These are phyloP conservation scores for Wakefieldia striispora DNA, from an alignment of 768 basidiomycete species.

Conservation along the genomic window DNA sequence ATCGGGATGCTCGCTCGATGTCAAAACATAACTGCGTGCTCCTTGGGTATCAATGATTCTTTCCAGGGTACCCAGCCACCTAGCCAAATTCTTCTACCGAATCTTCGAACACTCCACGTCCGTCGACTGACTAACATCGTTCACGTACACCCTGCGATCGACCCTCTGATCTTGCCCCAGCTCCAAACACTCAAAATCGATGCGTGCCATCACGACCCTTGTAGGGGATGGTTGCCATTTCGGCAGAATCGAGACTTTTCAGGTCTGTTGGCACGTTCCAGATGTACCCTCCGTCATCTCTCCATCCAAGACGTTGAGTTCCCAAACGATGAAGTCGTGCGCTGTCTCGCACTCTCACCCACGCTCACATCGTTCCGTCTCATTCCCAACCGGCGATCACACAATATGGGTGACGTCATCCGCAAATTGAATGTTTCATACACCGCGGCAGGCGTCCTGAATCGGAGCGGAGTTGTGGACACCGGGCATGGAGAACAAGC, in stretches of 20 bases:
- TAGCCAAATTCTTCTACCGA: constrained; percentile 5
- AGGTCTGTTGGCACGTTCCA: constrained; percentile 16
- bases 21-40: constrained; percentile 19
- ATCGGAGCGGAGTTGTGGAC: neutral
- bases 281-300: constrained; percentile 11
- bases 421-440: constrained; percentile 3
- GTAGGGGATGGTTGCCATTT: neutral
- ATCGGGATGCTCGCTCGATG: constrained; percentile 10
- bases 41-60: constrained; percentile 14
- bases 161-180: constrained; percentile 16
- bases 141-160: constrained; percentile 1
- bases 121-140: constrained; percentile 6
- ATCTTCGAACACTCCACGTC: constrained; percentile 16
- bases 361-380: constrained; percentile 11
- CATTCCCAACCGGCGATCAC: constrained; percentile 17
- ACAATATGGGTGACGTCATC: constrained; percentile 11
- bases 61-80: neutral
- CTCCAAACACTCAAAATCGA: constrained; percentile 21
- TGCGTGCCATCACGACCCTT: neutral
- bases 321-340: constrained; percentile 17
- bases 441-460: too few species aligned
- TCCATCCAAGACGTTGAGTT: constrained; percentile 15
- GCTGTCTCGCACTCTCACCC: constrained; percentile 15
- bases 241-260: constrained; percentile 14
- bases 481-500: neutral